Evolutionary conservation across 2,329 filamentous ascomycete genomes (phyloP).

Genomic region (Knoxdaviesia capensis): DNA sequence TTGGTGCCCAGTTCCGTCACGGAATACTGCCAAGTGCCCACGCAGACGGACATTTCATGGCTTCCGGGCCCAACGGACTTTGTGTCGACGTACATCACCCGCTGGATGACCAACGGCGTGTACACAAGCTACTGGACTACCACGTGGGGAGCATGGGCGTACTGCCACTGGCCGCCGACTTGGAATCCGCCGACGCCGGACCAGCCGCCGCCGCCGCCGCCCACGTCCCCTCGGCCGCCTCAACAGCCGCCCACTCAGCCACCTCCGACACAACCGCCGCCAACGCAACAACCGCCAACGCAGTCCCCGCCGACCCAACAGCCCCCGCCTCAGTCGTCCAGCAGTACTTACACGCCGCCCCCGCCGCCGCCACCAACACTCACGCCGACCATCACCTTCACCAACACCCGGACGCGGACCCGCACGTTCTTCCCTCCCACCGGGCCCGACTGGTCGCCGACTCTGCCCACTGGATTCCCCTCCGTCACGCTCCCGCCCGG

Average conservation of each 20-base stretch:
- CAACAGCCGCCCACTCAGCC: not conserved
- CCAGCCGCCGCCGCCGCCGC: not conserved
- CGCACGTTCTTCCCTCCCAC: too few relatives aligned
- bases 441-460: too few relatives aligned
- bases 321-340: not conserved
- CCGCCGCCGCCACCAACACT: not conserved
- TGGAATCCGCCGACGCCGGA: not conserved
- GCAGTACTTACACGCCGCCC: not conserved
- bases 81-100: not conserved
- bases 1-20: slow-evolving; percentile 1
- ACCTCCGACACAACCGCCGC: not conserved
- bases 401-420: too few relatives aligned
- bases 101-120: not conserved
- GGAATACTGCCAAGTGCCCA: not conserved
- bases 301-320: not conserved
- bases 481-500: too few relatives aligned
- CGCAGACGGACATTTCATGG: not conserved
- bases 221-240: not conserved
- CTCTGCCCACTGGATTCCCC: too few relatives aligned
- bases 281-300: not conserved
- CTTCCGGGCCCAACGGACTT: slow-evolving; percentile 1
- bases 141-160: slow-evolving; percentile 1
- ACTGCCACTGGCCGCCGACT: slow-evolving; percentile 3
- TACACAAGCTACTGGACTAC: slow-evolving; percentile 2
- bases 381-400: too few relatives aligned